phyloP scores from a whole-genome alignment of 2,329 filamentous ascomycete genomes.

The Fonsecaea pugnacius region DNA sequence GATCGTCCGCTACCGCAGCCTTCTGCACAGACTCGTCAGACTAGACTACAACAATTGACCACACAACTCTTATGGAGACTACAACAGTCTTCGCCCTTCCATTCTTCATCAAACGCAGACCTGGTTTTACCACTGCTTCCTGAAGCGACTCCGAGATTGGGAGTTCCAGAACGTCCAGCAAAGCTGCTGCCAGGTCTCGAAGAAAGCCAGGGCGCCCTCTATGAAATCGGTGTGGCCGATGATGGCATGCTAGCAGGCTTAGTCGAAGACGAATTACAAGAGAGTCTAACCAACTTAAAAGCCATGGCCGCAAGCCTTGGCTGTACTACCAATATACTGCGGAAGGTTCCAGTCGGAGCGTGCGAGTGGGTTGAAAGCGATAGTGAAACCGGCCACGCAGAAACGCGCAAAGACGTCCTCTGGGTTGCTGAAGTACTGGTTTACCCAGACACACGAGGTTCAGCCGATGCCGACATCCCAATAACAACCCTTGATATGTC shows the following conservation, averaged over 20 bases:
- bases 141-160: conserved; percentile 64
- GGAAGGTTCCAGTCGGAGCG: conserved; percentile 81
- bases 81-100: conserved; percentile 91
- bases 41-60: conserved; percentile 85
- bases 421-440: conserved; percentile 91
- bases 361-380: conserved; percentile 63
- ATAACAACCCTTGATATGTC: conserved; percentile 8
- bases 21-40: conserved; percentile 74
- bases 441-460: conserved; percentile 62
- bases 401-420: conserved; percentile 59
- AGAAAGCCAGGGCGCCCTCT: conserved; percentile 88
- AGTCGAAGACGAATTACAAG: conserved; percentile 86
- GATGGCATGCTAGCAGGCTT: conserved; percentile 89
- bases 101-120: conserved; percentile 76
- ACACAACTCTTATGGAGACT: conserved; percentile 94
- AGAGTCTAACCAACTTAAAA: conserved; percentile 81
- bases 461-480: conserved; percentile 12
- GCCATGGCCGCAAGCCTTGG: conserved; percentile 93
- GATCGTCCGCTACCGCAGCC: conserved; percentile 49
- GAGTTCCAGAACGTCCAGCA: conserved; percentile 56
- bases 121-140: conserved; percentile 76
- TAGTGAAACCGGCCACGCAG: conserved; percentile 26
- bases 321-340: conserved; percentile 79
- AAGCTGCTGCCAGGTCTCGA: conserved; percentile 75
- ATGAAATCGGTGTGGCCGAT: conserved; percentile 95